Conservation (phyloP, 2,329 filamentous ascomycete genomes). For the Hypoxylon sp. region DNA sequence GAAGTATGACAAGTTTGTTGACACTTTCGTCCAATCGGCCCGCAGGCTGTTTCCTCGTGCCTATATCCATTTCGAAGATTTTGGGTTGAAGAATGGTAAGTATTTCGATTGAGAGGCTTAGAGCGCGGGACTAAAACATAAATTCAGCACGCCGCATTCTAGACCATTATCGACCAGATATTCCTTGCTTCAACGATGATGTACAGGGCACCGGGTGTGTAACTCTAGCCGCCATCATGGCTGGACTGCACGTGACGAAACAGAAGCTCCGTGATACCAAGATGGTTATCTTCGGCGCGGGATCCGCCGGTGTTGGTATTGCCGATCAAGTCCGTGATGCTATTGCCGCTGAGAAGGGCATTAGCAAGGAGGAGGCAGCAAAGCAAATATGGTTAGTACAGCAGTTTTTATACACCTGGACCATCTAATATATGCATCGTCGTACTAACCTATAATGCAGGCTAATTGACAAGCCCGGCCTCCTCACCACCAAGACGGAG, state of each 20-base stretch:
- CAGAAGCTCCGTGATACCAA: conserved; percentile 77
- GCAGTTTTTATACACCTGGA: not conserved
- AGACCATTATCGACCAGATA: conserved; percentile 79
- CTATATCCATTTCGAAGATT: conserved; percentile 92
- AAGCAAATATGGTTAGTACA: conserved; percentile 80
- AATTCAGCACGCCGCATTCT: conserved; percentile 72
- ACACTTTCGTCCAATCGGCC: conserved; percentile 78
- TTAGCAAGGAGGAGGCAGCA: conserved; percentile 79
- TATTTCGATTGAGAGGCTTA: not conserved
- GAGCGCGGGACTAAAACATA: not conserved
- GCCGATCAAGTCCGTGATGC: conserved; percentile 88
- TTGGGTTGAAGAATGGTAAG: conserved; percentile 79
- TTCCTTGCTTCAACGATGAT: conserved; percentile 92
- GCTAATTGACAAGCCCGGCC: conserved; percentile 85
- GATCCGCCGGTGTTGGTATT: conserved; percentile 87
- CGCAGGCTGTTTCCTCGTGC: conserved; percentile 81
- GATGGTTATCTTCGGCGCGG: conserved; percentile 84
- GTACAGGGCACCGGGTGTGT: conserved; percentile 92
- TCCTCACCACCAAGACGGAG: conserved; percentile 75
- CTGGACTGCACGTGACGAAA: conserved; percentile 78
- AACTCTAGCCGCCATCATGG: conserved; percentile 85
- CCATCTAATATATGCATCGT: not conserved
- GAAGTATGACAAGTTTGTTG: conserved; percentile 82
- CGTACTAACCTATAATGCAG: conserved; percentile 58
- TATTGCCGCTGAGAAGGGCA: conserved; percentile 77